Evolutionary conservation across 768 basidiomycete genomes (phyloP), one percentile per base, ranked within the genome.

Genomic region (Serpula lacrymans): DNA sequence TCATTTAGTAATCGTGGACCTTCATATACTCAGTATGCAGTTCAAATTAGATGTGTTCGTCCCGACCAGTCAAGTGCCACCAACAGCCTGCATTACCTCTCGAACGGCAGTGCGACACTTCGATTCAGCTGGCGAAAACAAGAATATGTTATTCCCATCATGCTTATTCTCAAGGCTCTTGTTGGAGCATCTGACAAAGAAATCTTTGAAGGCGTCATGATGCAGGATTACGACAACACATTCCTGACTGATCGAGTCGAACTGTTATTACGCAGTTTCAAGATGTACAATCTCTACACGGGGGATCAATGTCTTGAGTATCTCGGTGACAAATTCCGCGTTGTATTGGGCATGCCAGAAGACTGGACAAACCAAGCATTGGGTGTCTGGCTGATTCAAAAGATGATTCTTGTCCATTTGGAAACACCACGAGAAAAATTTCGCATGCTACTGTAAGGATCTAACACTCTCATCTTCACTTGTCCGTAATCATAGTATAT

Each of bases 171-270:
- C 50, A 98, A 98, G 58, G 94, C 93, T 20, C 77, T 98, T 23
- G 80, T 92, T 4, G 77, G 83, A 41, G 88, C 93, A 10, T 89
- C 88, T 9, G 96, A 99, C 69, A 86, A 84, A 60, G 96, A 98
- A 60, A 89, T 99, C 34, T 98, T 98, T 57, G 89, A 96, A 61
- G 88, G 91, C 16, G 74, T 99, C 55, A 84, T 95, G 57, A 96
- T 97, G 85, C 84, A 91, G 54, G 96, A 98, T 58, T 92, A 93
- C 60, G 83, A 88, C 28, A 93, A 99, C 60, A 98, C 96, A 0
- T 98, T 98, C 68, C 67, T 99, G 63, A 94, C 93, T 5, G 96
- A 98, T 62, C 89, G 96, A 34, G 89, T 98, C 24, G 96, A 99
- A 64, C 69, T 98, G 6, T 70, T 99, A 14, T 68, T 99, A 23